These are phyloP conservation scores for Xylaria polymorpha DNA, from an alignment of 2,329 filamentous ascomycete species.

Conservation along the genomic window DNA sequence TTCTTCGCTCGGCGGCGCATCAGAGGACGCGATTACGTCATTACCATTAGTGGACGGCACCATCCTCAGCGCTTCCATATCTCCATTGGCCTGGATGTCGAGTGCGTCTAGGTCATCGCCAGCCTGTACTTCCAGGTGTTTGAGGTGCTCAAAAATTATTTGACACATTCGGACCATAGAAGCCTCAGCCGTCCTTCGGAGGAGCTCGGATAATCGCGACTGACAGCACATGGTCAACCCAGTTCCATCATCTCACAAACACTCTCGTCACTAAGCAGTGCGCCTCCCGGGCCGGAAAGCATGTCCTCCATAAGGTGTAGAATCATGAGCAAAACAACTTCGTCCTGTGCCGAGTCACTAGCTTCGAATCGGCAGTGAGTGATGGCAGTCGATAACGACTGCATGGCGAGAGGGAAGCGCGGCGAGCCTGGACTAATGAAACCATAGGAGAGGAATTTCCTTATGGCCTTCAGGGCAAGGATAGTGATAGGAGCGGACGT, in stretches of 20 bases:
- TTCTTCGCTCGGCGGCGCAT: constrained; percentile 55
- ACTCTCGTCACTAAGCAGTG: constrained; percentile 95
- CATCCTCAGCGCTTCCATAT: constrained; percentile 84
- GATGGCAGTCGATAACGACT: constrained; percentile 91
- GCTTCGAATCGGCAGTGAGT: constrained; percentile 98
- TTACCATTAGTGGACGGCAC: constrained; percentile 78
- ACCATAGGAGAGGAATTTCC: constrained; percentile 96
- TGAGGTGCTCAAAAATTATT: constrained; percentile 94
- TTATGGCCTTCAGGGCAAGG: constrained; percentile 89
- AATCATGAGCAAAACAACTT: constrained; percentile 94
- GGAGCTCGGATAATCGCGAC: constrained; percentile 86
- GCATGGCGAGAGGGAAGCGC: constrained; percentile 91
- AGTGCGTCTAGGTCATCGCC: constrained; percentile 73
- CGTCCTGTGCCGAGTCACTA: constrained; percentile 92
- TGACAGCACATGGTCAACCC: constrained; percentile 98
- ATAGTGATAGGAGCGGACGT: constrained; percentile 97
- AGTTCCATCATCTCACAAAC: constrained; percentile 99
- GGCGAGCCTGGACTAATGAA: constrained; percentile 87
- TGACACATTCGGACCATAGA: constrained; percentile 99
- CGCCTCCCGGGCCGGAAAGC: constrained; percentile 91
- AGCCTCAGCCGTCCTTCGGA: constrained; percentile 92
- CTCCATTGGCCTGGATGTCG: constrained; percentile 73
- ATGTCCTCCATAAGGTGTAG: constrained; percentile 98
- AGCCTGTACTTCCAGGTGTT: constrained; percentile 83
- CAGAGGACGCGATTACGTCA: constrained; percentile 65